These are phyloP conservation scores for Babesia ovata DNA, from an alignment of 169 alveolate species.

Conservation along the genomic window DNA sequence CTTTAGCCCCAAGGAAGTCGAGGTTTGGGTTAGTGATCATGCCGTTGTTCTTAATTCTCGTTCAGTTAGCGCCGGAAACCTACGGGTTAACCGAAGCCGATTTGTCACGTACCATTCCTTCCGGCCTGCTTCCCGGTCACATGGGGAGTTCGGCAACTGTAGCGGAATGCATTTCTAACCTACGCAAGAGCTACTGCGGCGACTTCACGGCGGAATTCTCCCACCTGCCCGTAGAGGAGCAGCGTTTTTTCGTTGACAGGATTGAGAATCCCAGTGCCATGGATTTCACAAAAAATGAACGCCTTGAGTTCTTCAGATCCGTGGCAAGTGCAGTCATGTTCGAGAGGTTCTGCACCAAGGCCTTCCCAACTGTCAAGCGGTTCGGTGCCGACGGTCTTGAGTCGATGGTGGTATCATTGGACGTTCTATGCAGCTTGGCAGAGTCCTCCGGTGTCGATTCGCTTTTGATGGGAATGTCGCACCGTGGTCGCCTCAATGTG, in stretches of 20 bases:
- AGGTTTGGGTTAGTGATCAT: neutral
- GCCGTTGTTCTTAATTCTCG: neutral
- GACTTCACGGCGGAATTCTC: conserved; percentile 71
- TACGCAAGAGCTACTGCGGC: conserved; percentile 71
- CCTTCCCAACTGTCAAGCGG: conserved; percentile 90
- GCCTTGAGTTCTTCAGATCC: conserved; percentile 50
- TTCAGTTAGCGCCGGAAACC: conserved; percentile 24
- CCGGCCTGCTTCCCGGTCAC: conserved; percentile 39
- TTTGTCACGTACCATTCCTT: conserved; percentile 13
- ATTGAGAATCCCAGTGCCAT: conserved; percentile 63
- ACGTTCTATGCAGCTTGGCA: conserved; percentile 62
- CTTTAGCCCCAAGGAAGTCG: conserved; percentile 22
- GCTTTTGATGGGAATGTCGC: conserved; percentile 93
- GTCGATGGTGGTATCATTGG: conserved; percentile 83
- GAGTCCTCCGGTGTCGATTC: conserved; percentile 79
- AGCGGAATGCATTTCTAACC: conserved; percentile 48
- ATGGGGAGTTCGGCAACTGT: conserved; percentile 53
- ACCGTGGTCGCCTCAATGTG: conserved; percentile 93
- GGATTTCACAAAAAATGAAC: conserved; percentile 42
- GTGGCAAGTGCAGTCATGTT: conserved; percentile 72
- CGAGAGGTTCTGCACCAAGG: conserved; percentile 70
- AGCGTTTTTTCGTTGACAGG: conserved; percentile 66
- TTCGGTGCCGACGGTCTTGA: conserved; percentile 95
- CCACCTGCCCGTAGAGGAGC: conserved; percentile 70
- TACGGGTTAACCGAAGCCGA: conserved; percentile 43